Conservation (phyloP, 2,329 filamentous ascomycete genomes). For the Fusarium nelsonii region DNA sequence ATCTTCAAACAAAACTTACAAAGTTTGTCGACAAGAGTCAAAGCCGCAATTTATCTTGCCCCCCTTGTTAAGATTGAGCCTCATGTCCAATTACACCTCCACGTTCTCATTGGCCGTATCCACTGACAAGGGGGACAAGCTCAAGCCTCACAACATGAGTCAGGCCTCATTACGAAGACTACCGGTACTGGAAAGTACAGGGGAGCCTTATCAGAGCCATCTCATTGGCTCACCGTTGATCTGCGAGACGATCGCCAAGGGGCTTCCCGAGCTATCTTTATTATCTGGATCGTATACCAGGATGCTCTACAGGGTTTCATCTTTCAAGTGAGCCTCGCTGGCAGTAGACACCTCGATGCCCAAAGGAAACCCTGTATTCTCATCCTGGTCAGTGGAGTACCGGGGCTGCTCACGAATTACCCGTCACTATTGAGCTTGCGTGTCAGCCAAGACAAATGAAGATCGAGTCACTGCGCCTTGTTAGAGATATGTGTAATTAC, state of each 20-base stretch:
- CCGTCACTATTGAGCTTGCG: constrained; percentile 20
- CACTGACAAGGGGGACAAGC: constrained; percentile 1
- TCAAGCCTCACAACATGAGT: constrained; percentile 29
- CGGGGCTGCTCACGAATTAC: constrained; percentile 19
- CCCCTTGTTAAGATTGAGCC: not conserved
- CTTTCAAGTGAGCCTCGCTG: not conserved
- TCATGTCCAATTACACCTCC: constrained; percentile 3
- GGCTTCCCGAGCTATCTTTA: constrained; percentile 3
- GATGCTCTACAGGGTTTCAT: not conserved
- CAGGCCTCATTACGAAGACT: constrained; percentile 8
- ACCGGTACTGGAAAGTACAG: not conserved
- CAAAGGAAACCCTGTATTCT: not conserved
- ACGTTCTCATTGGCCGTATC: not conserved
- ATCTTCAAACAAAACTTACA: constrained; percentile 17
- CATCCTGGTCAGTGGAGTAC: not conserved
- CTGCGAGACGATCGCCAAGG: constrained; percentile 27
- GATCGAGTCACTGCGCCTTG: constrained; percentile 15
- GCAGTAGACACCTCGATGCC: not conserved
- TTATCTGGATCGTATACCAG: not conserved
- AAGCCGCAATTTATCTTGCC: constrained; percentile 18
- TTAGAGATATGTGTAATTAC: constrained; percentile 18
- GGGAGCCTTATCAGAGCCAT: constrained; percentile 3
- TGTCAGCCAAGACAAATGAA: constrained; percentile 24
- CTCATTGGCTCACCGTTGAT: constrained; percentile 33
- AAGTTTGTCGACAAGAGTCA: constrained; percentile 6